Conservation (phyloP, 1,139 yeast genomes). For the Pichia sp. region DNA sequence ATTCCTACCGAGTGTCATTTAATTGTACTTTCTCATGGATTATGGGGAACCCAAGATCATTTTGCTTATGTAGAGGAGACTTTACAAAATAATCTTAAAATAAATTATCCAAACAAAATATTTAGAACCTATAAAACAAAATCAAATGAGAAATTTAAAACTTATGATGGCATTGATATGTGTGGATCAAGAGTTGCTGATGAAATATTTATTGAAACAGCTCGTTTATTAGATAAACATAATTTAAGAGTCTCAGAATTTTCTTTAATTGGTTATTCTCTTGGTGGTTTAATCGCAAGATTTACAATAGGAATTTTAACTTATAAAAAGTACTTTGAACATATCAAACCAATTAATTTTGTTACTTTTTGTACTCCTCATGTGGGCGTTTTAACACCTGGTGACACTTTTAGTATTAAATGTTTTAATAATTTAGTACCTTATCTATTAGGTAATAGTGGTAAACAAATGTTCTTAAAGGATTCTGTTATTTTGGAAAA, state of each 20-base stretch:
- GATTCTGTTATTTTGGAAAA: slow-evolving; percentile 32
- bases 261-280: slow-evolving; percentile 72
- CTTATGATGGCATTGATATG: slow-evolving; percentile 82
- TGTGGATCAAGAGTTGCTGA: slow-evolving; percentile 72
- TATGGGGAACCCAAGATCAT: slow-evolving; percentile 75
- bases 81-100: slow-evolving; percentile 25
- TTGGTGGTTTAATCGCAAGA: slow-evolving; percentile 76
- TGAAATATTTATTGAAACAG: slow-evolving; percentile 51
- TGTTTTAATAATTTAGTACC: slow-evolving; percentile 58
- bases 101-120: slow-evolving; percentile 18
- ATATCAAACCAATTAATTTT: slow-evolving; percentile 47
- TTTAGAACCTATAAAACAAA: slow-evolving; percentile 52
- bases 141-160: slow-evolving; percentile 60
- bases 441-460: slow-evolving; percentile 59
- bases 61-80: slow-evolving; percentile 50
- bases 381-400: slow-evolving; percentile 69
- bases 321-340: slow-evolving; percentile 44
- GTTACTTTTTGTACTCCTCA: slow-evolving; percentile 80
- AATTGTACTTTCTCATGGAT: slow-evolving; percentile 70
- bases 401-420: slow-evolving; percentile 36
- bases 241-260: slow-evolving; percentile 38
- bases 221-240: slow-evolving; percentile 26
- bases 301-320: slow-evolving; percentile 70
- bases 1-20: slow-evolving; percentile 38
- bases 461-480: slow-evolving; percentile 61